Evolutionary conservation across 2,329 filamentous ascomycete genomes (phyloP), one percentile per base, ranked within the genome.

Genomic region (Phyllosticta citrichinensis): DNA sequence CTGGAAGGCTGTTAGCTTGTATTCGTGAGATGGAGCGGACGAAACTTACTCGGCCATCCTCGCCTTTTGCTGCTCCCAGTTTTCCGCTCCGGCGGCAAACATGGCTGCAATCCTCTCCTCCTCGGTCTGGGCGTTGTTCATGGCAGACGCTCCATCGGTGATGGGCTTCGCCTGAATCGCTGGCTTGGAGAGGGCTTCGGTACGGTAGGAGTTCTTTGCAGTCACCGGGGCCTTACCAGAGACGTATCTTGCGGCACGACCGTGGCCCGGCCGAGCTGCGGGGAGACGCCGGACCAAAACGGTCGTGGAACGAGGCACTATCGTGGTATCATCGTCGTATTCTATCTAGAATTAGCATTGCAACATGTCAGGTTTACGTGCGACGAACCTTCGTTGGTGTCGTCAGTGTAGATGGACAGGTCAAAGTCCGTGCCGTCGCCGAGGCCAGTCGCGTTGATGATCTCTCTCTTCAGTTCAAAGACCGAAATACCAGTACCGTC

Each of bases 391-490:
- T 96, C 91, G 73, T 86, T 89, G 66, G 86, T 88, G 74, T 97
- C 92, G 72, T 96, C 91, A 64, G 91, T 89, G 76, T 91, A 96
- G 67, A 99, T 95, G 66, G 90, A 87, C 59, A 99, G 84, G 75
- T 99, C 93, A 74, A 97, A 97, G 74, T 99, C 94, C 66, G 89
- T 91, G 64, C 94, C 94, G 76, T 97, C 93, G 67, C 94, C 94
- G 67, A 99, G 83, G 64, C 90, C 91, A 75, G 91, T 95, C 75
- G 93, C 89, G 74, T 84, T 86, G 79, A 99, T 99, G 71, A 99
- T 99, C 78, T 97, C 94, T 79, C 93, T 89, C 80, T 99, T 99
- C 72, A 99, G 82, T 74, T 99, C 95, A 77, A 97, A 99, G 65
- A 97, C 94, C 64, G 93, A 96, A 72, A 97, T 96, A 76, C 91